phyloP scores from a whole-genome alignment of 2,329 filamentous ascomycete species.

The Lachnellula cervina region DNA sequence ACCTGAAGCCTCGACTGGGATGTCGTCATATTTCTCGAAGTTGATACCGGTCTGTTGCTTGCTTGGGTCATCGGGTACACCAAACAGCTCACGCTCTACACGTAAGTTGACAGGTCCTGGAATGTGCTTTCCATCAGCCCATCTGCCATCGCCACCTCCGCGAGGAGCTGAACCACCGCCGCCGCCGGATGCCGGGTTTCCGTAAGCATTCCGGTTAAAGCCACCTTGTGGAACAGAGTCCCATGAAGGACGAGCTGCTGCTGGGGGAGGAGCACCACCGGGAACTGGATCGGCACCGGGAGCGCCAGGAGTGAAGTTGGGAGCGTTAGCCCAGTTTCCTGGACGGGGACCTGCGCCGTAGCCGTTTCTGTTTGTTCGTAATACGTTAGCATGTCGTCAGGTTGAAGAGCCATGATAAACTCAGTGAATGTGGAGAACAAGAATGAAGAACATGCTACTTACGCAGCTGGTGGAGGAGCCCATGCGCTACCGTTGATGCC shows the following conservation, averaged over 20 bases:
- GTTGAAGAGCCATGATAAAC: neutral
- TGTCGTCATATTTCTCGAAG: slow-evolving; percentile 99
- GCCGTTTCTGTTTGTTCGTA: slow-evolving; percentile 41
- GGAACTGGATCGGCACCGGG: slow-evolving; percentile 4
- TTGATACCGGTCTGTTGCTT: slow-evolving; percentile 99
- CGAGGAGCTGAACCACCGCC: slow-evolving; percentile 50
- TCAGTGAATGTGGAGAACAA: neutral
- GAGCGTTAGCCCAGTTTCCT: slow-evolving; percentile 32
- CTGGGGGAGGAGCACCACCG: slow-evolving; percentile 22
- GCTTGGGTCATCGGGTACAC: slow-evolving; percentile 80
- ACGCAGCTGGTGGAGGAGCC: slow-evolving; percentile 44
- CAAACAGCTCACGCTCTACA: slow-evolving; percentile 92
- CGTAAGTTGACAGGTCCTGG: slow-evolving; percentile 83
- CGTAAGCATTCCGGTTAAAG: slow-evolving; percentile 57
- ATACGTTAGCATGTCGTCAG: slow-evolving; percentile 24
- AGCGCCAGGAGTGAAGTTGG: slow-evolving; percentile 32
- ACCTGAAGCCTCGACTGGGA: slow-evolving; percentile 94
- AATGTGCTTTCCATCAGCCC: slow-evolving; percentile 95
- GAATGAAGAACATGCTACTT: slow-evolving; percentile 33
- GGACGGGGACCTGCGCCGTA: slow-evolving; percentile 35
- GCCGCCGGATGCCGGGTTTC: slow-evolving; percentile 33
- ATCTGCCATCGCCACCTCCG: slow-evolving; percentile 91
- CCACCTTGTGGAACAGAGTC: slow-evolving; percentile 19
- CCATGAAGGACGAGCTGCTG: slow-evolving; percentile 36
- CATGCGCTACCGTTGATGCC: slow-evolving; percentile 60